Evolutionary conservation across 805 yeast species (phyloP), one percentile per base, ranked within the genome.

Genomic region (Yarrowia sp.): DNA sequence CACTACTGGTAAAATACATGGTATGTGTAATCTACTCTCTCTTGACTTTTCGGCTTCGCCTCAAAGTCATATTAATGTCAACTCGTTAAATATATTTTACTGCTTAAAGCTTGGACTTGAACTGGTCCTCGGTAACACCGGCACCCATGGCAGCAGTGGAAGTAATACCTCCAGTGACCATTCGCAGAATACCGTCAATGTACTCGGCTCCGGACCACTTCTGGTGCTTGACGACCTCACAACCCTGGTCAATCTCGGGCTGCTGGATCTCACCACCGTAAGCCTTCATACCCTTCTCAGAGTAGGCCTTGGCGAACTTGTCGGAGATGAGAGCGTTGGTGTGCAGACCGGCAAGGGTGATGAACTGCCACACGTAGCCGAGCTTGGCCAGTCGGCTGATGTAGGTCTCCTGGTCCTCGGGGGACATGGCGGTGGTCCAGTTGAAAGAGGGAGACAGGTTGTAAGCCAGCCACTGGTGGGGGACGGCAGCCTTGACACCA

Each of bases 151-250:
- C 98, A 70, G 98, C 96, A 57, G 98, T 93, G 17, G 96, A 88
- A 61, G 92, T 83, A 66, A 92, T 89, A 80, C 98, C 98, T 72
- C 98, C 98, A 65, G 95, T 87, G 31, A 92, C 95, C 78, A 91
- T 81, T 78, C 88, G 92, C 77, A 93, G 86, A 74, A 93, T 81
- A 67, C 90, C 87, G 78, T 93, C 98, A 74, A 93, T 88, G 81
- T 91, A 92, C 79, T 90, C 96, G 35, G 98, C 98, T 75, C 98
- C 98, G 47, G 97, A 91, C 98, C 98, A 93, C 78, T 92, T 91
- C 79, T 93, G 98, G 78, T 93, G 98, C 83, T 92, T 93, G 69
- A 93, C 96, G 66, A 93, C 96, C 78, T 93, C 98, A 69, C 92
- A 97, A 69, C 90, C 92, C 67, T 81, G 81, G 72, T 87, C 90